Conservation (phyloP, 768 basidiomycete species). For the Mycena maculata region DNA sequence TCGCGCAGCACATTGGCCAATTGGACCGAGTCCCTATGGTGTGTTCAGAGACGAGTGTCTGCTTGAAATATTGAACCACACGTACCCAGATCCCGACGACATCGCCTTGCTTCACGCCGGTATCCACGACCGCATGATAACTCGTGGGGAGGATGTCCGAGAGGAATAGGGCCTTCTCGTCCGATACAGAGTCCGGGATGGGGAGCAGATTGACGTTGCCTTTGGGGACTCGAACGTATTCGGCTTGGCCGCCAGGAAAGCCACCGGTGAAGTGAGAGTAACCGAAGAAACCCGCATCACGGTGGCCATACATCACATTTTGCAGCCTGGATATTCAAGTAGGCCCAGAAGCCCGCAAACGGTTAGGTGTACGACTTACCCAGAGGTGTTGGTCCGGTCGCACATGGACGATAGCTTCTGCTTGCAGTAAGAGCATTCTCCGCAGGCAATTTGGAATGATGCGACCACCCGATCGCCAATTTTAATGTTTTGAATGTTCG, state of each 20-base stretch:
- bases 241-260: constrained; percentile 80
- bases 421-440: constrained; percentile 78
- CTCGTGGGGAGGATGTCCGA: constrained; percentile 77
- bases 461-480: constrained; percentile 81
- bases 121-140: constrained; percentile 81
- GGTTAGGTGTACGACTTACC: constrained; percentile 50
- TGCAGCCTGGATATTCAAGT: constrained; percentile 50
- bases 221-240: constrained; percentile 78
- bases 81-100: constrained; percentile 77
- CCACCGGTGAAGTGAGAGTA: constrained; percentile 81
- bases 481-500: constrained; percentile 68
- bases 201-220: constrained; percentile 79
- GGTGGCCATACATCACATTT: constrained; percentile 71
- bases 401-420: constrained; percentile 80
- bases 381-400: constrained; percentile 67
- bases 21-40: constrained; percentile 69
- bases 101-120: constrained; percentile 78
- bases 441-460: constrained; percentile 83
- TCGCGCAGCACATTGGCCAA: constrained; percentile 69
- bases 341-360: background rate
- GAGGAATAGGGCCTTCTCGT: constrained; percentile 70
- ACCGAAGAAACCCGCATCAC: constrained; percentile 78
- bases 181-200: constrained; percentile 70
- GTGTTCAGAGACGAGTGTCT: too few relatives aligned
- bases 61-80: too few relatives aligned